Conservation (phyloP, 192 early-diverging fungal species). For the Rhizophagus prolifer region DNA sequence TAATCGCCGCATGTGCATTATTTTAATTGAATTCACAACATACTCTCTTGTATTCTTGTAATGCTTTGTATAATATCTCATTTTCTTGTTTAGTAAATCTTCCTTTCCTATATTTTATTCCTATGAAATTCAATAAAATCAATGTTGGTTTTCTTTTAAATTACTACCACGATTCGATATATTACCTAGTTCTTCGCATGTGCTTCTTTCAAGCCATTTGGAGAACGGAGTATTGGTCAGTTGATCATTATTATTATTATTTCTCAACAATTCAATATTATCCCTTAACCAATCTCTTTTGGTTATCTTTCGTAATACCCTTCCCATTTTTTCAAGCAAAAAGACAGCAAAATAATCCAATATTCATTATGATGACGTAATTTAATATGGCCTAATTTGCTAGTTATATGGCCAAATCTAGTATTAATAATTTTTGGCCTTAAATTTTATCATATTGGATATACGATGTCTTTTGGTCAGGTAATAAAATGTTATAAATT, state of each 20-base stretch:
- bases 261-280: not conserved
- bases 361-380: not conserved
- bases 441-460: no score
- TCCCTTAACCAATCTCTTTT: not conserved
- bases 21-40: constrained; percentile 5
- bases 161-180: not conserved
- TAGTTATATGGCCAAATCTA: no score
- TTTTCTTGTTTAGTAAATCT: constrained; percentile 28
- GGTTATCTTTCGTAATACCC: not conserved
- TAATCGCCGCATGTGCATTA: not conserved
- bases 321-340: not conserved
- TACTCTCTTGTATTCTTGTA: constrained; percentile 33
- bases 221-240: not conserved
- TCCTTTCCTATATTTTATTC: constrained; percentile 22
- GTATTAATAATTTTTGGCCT: no score
- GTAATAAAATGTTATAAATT: constrained; percentile 15
- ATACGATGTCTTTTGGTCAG: constrained; percentile 31
- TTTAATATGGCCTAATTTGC: not conserved
- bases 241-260: not conserved
- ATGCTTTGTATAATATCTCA: constrained; percentile 16
- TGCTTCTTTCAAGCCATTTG: constrained; percentile 1
- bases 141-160: not conserved
- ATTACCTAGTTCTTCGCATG: not conserved
- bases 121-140: not conserved
- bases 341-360: no score